Evolutionary conservation across 208 protist species (phyloP), one percentile per base, ranked within the genome.

Genomic region (Trypanosoma conorhini): DNA sequence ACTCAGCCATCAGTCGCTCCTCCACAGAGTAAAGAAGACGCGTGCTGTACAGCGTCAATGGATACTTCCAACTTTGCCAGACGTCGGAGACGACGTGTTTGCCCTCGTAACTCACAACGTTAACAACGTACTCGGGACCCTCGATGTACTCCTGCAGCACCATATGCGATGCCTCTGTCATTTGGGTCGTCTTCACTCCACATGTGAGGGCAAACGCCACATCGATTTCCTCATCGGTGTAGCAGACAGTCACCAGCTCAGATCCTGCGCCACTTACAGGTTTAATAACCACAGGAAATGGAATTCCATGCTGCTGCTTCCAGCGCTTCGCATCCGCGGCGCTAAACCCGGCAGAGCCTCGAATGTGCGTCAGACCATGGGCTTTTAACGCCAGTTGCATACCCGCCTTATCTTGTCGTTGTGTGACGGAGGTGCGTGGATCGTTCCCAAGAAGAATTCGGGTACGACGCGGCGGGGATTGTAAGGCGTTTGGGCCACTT

Each of bases 81-180:
- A 96, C 75, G 74, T 96, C 91, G 15, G 88, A 92, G n/a, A 94
- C 88, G 35, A 92, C 82, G 58, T 88, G 79, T n/a, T 69, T 62
- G 57, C 87, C 85, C 40, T 89, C 57, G 76, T 86, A 91, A 58
- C 81, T 86, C 40, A 94, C 86, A 54, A 81, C 82, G 70, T 96
- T 86, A 42, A 96, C 86, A 24, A 96, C 87, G 69, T 96, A 96
- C 72, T 96, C 91, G 5, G 66, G 71, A 10, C 91, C 91, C 15
- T 91, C 87, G 62, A 96, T 92, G 82, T 94, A 96, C 77, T 96
- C 91, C 74, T 96, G 85, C 5, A 96, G 67, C 0, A 91, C 70
- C 71, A 96, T 84, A 70, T 80, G 72, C 17, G 54, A 68, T 12
- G 86, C 82, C 13, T 84, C 74, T 19, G 86, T 86, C 46, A 72